These are phyloP conservation scores for Coniochaeta hoffmannii DNA, from an alignment of 2,329 filamentous ascomycete species.

Conservation along the genomic window DNA sequence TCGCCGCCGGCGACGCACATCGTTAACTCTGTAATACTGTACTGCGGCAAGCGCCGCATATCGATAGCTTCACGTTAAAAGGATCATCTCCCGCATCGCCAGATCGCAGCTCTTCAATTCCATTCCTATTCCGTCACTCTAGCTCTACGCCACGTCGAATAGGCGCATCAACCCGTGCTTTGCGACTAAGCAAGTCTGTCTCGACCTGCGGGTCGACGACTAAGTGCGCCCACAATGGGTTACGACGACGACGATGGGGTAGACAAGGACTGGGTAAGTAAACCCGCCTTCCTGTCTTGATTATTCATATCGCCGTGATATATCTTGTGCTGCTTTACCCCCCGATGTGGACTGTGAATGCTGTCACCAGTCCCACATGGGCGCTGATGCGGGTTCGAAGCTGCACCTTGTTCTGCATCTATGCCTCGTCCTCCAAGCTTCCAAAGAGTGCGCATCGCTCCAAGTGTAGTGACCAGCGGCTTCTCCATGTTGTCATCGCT, in stretches of 20 bases:
- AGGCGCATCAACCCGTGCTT: no score
- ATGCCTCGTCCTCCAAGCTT: background rate
- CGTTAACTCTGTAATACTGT: background rate
- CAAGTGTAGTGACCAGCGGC: background rate
- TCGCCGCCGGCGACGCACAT: background rate
- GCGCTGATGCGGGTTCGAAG: background rate
- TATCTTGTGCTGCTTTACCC: no score
- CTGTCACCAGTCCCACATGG: background rate
- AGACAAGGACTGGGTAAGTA: conserved; percentile 40
- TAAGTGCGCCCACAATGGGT: conserved; percentile 16
- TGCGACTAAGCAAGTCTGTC: background rate
- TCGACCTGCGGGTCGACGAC: background rate
- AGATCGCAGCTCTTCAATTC: background rate
- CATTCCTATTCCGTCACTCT: background rate
- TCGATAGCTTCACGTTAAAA: background rate
- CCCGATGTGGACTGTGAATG: background rate
- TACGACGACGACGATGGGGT: conserved; percentile 23
- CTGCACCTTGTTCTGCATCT: background rate
- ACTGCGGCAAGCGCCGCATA: background rate
- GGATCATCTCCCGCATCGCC: background rate
- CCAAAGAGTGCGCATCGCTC: background rate
- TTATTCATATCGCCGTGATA: no score
- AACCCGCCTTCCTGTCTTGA: background rate
- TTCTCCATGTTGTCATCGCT: background rate
- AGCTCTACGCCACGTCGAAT: background rate